Conservation (phyloP, 306 rosid genomes). For the Herpetospermum pedunculosum region DNA sequence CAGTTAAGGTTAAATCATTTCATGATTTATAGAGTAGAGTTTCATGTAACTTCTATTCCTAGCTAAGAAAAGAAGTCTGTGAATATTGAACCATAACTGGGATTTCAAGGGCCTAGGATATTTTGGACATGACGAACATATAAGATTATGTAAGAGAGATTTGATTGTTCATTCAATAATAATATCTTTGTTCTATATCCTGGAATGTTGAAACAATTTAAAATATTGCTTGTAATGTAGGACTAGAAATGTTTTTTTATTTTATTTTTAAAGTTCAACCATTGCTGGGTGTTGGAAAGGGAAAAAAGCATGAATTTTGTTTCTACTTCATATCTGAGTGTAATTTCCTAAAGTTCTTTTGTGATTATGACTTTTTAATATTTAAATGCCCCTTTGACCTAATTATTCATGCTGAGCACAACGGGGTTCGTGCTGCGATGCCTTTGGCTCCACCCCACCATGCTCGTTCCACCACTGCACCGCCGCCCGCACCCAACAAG, state of each 20-base stretch:
- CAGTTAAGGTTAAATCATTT: background rate
- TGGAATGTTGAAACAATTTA: background rate
- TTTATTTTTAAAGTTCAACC: too few species aligned
- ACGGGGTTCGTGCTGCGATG: too few species aligned
- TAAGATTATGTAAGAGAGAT: background rate
- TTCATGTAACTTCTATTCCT: background rate
- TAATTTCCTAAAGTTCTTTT: background rate
- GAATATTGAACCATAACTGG: background rate
- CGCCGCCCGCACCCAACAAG: too few species aligned
- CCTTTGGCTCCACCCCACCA: too few species aligned
- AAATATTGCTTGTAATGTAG: background rate
- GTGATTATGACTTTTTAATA: background rate
- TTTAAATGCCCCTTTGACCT: background rate
- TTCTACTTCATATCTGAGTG: background rate
- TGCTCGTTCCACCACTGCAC: too few species aligned
- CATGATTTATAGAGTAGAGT: background rate
- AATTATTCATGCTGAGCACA: background rate
- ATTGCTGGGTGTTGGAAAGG: too few species aligned
- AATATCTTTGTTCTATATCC: background rate
- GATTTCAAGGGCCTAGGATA: background rate
- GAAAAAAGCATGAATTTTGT: background rate
- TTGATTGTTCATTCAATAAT: background rate
- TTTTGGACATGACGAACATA: background rate
- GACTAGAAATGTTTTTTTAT: too few species aligned
- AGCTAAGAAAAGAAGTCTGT: background rate